Evolutionary conservation across 2,329 filamentous ascomycete species (phyloP).

Genomic region (Fonsecaea multimorphosa): DNA sequence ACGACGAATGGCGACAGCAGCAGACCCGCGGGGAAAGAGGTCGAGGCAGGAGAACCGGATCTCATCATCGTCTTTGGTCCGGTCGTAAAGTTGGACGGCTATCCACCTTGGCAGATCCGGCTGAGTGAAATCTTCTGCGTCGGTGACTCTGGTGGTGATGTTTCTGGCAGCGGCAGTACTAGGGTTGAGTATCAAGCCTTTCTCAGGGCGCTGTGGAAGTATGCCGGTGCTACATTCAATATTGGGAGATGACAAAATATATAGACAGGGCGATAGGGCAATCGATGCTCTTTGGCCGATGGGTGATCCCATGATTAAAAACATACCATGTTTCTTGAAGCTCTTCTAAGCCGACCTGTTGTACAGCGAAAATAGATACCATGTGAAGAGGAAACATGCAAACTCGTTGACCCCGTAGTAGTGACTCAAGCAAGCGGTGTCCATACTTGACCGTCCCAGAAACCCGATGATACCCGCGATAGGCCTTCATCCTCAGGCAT

Average conservation of each 20-base stretch:
- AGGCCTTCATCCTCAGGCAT: neutral
- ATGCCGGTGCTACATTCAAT: constrained; percentile 85
- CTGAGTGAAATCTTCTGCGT: constrained; percentile 89
- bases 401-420: neutral
- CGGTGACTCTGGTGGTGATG: constrained; percentile 49
- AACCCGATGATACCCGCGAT: neutral
- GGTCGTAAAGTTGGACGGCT: constrained; percentile 81
- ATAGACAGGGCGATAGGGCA: neutral
- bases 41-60: constrained; percentile 68
- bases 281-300: neutral
- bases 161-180: constrained; percentile 38
- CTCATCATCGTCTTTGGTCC: constrained; percentile 86
- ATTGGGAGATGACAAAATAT: constrained; percentile 65
- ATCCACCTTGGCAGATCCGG: constrained; percentile 94
- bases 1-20: constrained; percentile 3
- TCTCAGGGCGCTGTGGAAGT: constrained; percentile 81
- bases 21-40: constrained; percentile 27
- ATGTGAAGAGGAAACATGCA: neutral
- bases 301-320: neutral
- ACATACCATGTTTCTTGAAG: neutral
- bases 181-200: constrained; percentile 92
- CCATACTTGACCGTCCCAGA: neutral
- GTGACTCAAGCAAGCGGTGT: neutral
- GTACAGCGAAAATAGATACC: neutral
- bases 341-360: neutral